Conservation (phyloP, 768 basidiomycete genomes). For the Dacryopinax primogenitus region DNA sequence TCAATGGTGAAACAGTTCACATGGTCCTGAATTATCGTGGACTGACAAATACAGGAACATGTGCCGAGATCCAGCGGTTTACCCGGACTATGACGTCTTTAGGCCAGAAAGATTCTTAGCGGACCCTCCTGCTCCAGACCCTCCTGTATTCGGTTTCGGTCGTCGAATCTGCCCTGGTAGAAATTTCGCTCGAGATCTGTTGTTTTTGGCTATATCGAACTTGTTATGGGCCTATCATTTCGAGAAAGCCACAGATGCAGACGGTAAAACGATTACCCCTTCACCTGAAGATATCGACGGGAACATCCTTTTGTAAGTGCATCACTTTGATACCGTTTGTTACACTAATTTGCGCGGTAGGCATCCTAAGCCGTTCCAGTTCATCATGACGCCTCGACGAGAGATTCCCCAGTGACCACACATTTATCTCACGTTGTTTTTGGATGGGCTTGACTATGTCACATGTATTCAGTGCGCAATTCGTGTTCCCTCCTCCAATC, state of each 20-base stretch:
- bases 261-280: not conserved
- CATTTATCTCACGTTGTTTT: too few species aligned
- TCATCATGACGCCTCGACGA: not conserved
- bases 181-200: not conserved
- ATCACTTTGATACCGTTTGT: not conserved
- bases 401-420: too few species aligned
- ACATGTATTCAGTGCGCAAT: too few species aligned
- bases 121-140: not conserved
- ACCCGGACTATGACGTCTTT: conserved; percentile 16
- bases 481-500: too few species aligned
- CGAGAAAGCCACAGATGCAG: not conserved
- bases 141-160: not conserved
- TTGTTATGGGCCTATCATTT: not conserved
- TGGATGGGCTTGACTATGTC: too few species aligned
- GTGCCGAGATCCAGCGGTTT: conserved; percentile 13
- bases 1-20: not conserved
- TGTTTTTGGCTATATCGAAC: not conserved
- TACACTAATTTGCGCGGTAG: not conserved
- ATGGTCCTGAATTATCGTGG: too few species aligned
- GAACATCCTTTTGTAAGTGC: not conserved
- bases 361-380: not conserved
- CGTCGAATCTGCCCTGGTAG: not conserved
- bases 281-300: not conserved
- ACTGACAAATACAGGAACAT: conserved; percentile 10
- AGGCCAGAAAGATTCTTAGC: conserved; percentile 18